Base-by-base conservation (phyloP, 2,329 filamentous ascomycete species). In the Metarhizium album region DNA sequence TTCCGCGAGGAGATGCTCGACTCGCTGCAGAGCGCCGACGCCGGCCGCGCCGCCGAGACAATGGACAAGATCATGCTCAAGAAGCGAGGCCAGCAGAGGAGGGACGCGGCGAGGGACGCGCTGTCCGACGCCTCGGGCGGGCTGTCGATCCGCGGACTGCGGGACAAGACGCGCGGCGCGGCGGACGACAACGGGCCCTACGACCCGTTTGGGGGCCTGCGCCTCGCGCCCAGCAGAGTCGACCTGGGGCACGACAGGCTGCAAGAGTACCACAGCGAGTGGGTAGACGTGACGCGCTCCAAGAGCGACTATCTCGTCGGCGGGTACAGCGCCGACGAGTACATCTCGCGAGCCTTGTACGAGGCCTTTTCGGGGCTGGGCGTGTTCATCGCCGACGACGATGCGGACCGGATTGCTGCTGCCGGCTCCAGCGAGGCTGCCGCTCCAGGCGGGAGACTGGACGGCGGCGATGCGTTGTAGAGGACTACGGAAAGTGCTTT, bases 291-390 rank as follows among this genome's bases (percentile, higher is more conserved):
- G 23, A 78, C 83, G 31, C 79, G 83, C 51, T 78, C 79, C 40
- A 84, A 90, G 62, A 69, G 76, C 2, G 74, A 78, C 43, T 82
- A 86, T 62, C 71, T 78, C 48, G 87, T 87, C 16, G 90, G 90
- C 31, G 94, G 93, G 0, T 97, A 94, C 68, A 83, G 84, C 60
- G 73, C 91, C 42, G 74, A 79, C 33, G 90, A 95, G 63, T 97
- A 93, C 63, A 87, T 89, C 60, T 75, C 82, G 7, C 76, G 90
- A 23, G 84, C 87, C 23, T 71, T 98, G 63, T 86, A 88, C 54
- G 90, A 96, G 63, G 90, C 91, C 0, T 97, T 96, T 68, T 82
- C 87, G 0, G 93, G 94, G 0, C 67, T 98, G 53, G 89, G 87
- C 1, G 87, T 95, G 42, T 94, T 95, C 59, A 74, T 98, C 42